phyloP scores from a whole-genome alignment of 2,329 filamentous ascomycete species.

The Xylogone sp. region DNA sequence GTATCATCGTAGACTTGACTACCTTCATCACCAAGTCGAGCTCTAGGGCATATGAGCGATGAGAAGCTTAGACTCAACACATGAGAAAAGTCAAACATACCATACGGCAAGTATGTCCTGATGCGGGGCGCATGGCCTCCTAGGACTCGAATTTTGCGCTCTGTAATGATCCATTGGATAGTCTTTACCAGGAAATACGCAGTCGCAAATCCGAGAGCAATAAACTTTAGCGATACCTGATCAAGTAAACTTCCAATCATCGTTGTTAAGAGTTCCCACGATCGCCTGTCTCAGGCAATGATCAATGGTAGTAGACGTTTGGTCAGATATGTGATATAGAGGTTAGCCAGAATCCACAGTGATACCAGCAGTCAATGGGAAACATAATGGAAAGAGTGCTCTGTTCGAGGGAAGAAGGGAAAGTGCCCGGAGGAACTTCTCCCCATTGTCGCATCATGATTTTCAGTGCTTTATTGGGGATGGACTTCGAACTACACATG shows the following conservation, averaged over 20 bases:
- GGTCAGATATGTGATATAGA: too few species aligned
- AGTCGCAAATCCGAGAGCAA: neutral
- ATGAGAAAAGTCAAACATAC: slow-evolving; percentile 30
- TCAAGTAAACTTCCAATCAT: slow-evolving; percentile 2
- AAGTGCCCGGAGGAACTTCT: too few species aligned
- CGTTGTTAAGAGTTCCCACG: neutral
- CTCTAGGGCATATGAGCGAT: slow-evolving; percentile 37
- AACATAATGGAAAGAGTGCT: too few species aligned
- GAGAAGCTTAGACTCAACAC: neutral
- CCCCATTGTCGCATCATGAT: too few species aligned
- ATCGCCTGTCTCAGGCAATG: too few species aligned
- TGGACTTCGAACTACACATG: too few species aligned
- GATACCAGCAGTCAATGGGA: too few species aligned
- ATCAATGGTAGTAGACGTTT: too few species aligned
- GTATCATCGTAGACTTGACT: slow-evolving; percentile 45
- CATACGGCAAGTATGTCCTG: slow-evolving; percentile 38
- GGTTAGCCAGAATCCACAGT: too few species aligned
- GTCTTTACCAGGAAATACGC: slow-evolving; percentile 11
- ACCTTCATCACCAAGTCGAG: slow-evolving; percentile 60
- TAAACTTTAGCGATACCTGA: slow-evolving; percentile 1
- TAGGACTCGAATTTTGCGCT: slow-evolving; percentile 41
- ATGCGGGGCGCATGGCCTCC: slow-evolving; percentile 39
- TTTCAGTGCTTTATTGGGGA: too few species aligned
- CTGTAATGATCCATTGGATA: slow-evolving; percentile 35
- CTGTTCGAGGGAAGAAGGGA: too few species aligned